Conservation (phyloP, 2,329 filamentous ascomycete species). For the Mariannaea elegans region DNA sequence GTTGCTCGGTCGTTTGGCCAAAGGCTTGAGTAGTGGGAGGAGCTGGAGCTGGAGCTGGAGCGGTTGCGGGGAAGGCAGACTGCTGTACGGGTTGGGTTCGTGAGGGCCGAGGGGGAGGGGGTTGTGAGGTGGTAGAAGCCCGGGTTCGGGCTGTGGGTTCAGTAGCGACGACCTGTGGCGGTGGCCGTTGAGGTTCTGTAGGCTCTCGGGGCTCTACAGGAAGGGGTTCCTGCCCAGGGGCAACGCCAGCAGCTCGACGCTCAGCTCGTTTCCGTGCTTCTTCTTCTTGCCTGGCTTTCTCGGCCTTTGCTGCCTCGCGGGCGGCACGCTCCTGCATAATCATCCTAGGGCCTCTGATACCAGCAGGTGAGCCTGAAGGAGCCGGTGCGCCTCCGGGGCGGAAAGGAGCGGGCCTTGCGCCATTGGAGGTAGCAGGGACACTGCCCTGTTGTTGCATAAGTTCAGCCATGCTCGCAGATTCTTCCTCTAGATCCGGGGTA, state of each 20-base stretch:
- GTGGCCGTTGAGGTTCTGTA: conserved; percentile 45
- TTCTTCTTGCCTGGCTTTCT: conserved; percentile 68
- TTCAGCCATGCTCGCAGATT: conserved; percentile 93
- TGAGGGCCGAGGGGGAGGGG: conserved; percentile 30
- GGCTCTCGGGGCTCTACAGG: conserved; percentile 43
- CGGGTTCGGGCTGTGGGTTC: conserved; percentile 38
- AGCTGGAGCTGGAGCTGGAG: conserved; percentile 1
- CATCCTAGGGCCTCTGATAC: conserved; percentile 84
- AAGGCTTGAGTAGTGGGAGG: conserved; percentile 25
- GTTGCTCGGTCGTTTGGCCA: conserved; percentile 29
- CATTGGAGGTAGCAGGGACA: conserved; percentile 63
- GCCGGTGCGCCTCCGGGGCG: conserved; percentile 59
- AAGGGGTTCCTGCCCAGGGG: conserved; percentile 46
- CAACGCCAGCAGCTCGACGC: conserved; percentile 64
- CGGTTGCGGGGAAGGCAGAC: conserved; percentile 33
- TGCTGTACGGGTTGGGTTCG: conserved; percentile 32
- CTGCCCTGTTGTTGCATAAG: conserved; percentile 67
- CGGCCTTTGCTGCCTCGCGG: conserved; percentile 70
- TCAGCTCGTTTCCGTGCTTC: conserved; percentile 64
- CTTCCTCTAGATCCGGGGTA: conserved; percentile 84
- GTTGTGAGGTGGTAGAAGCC: conserved; percentile 41
- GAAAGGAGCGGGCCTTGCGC: conserved; percentile 57
- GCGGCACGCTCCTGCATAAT: conserved; percentile 90
- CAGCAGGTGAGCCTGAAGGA: conserved; percentile 65
- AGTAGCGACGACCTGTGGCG: conserved; percentile 36